Conservation (phyloP, 106 monocot genomes). For the Cymbidium sinense region DNA sequence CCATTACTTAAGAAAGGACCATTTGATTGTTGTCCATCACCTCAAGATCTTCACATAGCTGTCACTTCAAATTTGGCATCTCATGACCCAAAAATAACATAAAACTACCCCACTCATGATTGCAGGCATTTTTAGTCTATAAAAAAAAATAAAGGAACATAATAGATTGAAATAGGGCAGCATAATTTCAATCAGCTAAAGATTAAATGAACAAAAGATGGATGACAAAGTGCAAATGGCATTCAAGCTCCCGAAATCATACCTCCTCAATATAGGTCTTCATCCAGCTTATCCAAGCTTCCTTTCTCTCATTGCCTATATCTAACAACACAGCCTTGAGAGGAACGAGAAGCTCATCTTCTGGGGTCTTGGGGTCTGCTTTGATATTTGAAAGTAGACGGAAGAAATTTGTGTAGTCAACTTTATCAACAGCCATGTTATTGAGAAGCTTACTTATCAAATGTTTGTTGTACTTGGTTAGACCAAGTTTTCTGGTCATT, state of each 20-base stretch:
- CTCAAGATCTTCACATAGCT: neutral
- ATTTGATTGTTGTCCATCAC: neutral
- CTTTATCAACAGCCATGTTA: conserved; percentile 96
- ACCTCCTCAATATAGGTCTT: conserved; percentile 83
- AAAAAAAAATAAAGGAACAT: neutral
- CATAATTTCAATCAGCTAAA: neutral
- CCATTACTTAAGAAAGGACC: neutral
- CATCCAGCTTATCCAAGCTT: conserved; percentile 89
- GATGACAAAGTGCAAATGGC: neutral
- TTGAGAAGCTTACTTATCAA: conserved; percentile 83
- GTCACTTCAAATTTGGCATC: neutral
- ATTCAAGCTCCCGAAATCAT: neutral
- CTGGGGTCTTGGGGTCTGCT: conserved; percentile 48
- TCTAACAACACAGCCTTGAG: conserved; percentile 79
- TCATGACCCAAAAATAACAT: neutral
- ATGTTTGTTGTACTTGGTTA: conserved; percentile 85
- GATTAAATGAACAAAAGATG: neutral
- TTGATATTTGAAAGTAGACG: conserved; percentile 73
- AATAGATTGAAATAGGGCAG: neutral
- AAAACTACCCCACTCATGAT: neutral
- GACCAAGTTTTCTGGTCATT: conserved; percentile 86
- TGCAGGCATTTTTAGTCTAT: neutral
- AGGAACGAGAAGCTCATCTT: conserved; percentile 63
- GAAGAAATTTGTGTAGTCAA: conserved; percentile 98
- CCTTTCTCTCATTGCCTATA: conserved; percentile 77